Evolutionary conservation across 2,329 filamentous ascomycete genomes (phyloP).

Genomic region (Ciborinia camelliae): DNA sequence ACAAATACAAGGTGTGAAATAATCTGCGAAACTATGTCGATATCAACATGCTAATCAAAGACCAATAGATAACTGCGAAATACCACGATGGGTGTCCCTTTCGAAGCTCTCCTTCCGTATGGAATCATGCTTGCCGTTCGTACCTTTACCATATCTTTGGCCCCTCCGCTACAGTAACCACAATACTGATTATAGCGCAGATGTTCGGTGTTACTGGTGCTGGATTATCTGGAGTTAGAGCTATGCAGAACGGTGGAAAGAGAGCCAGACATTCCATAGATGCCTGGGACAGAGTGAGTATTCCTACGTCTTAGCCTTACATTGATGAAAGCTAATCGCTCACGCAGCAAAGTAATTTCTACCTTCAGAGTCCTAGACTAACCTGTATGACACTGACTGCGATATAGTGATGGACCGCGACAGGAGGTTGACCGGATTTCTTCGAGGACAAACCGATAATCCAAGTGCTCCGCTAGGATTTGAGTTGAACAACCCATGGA

Average conservation of each 20-base stretch:
- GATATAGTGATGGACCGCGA: conserved; percentile 44
- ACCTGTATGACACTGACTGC: conserved; percentile 23
- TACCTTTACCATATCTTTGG: conserved; percentile 18
- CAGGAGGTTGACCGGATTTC: conserved; percentile 40
- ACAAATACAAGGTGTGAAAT: conserved; percentile 28
- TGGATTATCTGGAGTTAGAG: conserved; percentile 40
- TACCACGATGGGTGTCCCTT: conserved; percentile 42
- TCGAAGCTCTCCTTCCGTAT: conserved; percentile 43
- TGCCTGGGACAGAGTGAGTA: conserved; percentile 42
- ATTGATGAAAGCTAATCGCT: conserved; percentile 28
- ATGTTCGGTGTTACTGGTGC: conserved; percentile 43
- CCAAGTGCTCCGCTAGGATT: conserved; percentile 40
- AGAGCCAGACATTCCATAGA: conserved; percentile 41
- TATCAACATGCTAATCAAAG: conserved; percentile 18
- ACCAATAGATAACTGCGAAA: conserved; percentile 25
- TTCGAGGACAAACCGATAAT: conserved; percentile 42
- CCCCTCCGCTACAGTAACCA: conserved; percentile 1
- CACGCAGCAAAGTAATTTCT: conserved; percentile 39
- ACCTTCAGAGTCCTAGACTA: neutral
- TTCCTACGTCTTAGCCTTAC: neutral
- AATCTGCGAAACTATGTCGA: neutral
- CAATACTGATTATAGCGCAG: conserved; percentile 32
- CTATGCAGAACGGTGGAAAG: conserved; percentile 42
- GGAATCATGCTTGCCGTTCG: conserved; percentile 42
- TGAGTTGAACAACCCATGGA: conserved; percentile 44